phyloP scores from a whole-genome alignment of 1,284 basidiomycete genomes.

The Takashimella tepidaria region DNA sequence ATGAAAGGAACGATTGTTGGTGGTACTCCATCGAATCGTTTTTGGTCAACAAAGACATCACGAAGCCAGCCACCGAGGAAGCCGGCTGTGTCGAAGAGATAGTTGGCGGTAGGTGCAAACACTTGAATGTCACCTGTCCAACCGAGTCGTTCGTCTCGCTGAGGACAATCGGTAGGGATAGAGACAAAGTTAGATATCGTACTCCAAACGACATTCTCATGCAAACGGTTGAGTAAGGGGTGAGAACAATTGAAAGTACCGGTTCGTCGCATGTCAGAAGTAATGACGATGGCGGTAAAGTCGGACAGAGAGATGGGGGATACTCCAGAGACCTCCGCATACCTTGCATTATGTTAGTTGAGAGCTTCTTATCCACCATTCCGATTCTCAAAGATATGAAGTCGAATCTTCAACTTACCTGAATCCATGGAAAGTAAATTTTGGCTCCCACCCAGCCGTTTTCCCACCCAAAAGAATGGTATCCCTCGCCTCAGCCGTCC shows the following conservation, averaged over 20 bases:
- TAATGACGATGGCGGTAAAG: conserved; percentile 28
- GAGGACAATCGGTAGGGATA: conserved; percentile 41
- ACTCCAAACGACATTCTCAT: conserved; percentile 33
- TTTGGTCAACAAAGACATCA: conserved; percentile 30
- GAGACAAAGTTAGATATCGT: conserved; percentile 35
- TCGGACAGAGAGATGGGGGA: conserved; percentile 10
- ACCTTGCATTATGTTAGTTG: background rate
- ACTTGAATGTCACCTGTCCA: conserved; percentile 43
- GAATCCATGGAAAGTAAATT: conserved; percentile 30
- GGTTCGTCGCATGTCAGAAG: conserved; percentile 27
- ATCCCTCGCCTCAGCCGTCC: conserved; percentile 19
- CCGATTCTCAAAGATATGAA: background rate
- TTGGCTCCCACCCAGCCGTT: conserved; percentile 14
- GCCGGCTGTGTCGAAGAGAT: conserved; percentile 29
- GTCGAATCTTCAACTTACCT: conserved; percentile 15
- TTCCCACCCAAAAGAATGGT: conserved; percentile 12
- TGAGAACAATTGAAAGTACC: conserved; percentile 34
- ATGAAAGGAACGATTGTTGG: conserved; percentile 31
- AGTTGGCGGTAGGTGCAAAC: conserved; percentile 33
- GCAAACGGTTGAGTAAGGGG: conserved; percentile 26
- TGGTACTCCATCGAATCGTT: conserved; percentile 11
- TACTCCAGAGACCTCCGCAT: conserved; percentile 16
- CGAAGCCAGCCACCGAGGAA: conserved; percentile 31
- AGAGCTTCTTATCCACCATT: too few species aligned
- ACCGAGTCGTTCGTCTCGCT: conserved; percentile 41